Percentiles rank a stretch among this genome's conserved stretches.
Evolutionary conservation across 768 basidiomycete species (phyloP).

Genomic region (Coprinellus micaceus): DNA sequence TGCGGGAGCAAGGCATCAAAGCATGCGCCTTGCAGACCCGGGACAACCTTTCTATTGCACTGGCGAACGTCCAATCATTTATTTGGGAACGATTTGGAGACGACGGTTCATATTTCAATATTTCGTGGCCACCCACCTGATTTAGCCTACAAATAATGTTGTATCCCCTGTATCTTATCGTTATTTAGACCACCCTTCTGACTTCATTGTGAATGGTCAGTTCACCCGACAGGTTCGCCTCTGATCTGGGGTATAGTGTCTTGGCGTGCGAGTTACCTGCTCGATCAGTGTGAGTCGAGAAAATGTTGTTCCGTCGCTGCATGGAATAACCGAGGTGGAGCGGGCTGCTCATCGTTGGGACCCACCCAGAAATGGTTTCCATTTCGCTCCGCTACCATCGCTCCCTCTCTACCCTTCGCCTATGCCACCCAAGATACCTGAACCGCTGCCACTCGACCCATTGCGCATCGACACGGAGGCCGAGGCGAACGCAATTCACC

Average conservation of each 20-base stretch:
- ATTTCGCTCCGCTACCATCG: no score
- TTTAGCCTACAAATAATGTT: neutral
- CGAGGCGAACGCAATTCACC: neutral
- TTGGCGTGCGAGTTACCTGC: no score
- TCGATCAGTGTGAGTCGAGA: no score
- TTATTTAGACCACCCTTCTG: neutral
- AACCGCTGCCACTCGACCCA: neutral
- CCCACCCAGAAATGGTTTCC: neutral
- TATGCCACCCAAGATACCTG: conserved; percentile 1
- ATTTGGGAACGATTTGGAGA: conserved; percentile 10
- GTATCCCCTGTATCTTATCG: neutral
- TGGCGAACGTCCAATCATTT: conserved; percentile 2
- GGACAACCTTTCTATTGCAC: conserved; percentile 29
- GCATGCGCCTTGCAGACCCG: conserved; percentile 10
- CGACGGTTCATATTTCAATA: neutral
- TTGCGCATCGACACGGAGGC: neutral
- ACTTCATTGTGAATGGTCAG: neutral
- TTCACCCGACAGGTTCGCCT: no score
- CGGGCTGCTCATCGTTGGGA: neutral
- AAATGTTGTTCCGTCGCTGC: no score
- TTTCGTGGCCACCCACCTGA: conserved; percentile 8
- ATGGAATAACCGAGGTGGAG: no score
- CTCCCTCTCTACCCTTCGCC: neutral
- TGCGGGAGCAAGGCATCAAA: conserved; percentile 5
- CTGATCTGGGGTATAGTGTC: no score